A percentile compares a stretch with the other conserved stretches of the same genome.
phyloP scores from a whole-genome alignment of 139 green algal species.

The Ettlia oleoabundans region DNA sequence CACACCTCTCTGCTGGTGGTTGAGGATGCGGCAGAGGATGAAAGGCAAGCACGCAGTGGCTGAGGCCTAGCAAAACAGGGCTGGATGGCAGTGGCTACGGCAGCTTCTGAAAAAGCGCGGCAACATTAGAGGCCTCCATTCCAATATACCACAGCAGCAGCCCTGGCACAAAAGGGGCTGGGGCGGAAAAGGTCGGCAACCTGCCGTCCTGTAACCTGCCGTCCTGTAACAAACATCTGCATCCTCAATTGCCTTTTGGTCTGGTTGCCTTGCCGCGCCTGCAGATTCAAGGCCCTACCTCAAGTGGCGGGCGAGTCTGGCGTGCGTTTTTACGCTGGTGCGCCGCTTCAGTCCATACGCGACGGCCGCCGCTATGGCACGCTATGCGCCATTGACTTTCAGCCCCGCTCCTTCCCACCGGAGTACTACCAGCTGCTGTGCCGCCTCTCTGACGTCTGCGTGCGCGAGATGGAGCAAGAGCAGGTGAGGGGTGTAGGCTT shows the following conservation, averaged over 20 bases:
- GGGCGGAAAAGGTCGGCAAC: no score
- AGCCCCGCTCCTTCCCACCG: not conserved
- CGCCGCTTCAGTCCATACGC: not conserved
- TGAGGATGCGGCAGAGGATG: not conserved
- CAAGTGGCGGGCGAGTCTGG: not conserved
- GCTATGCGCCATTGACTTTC: not conserved
- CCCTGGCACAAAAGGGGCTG: no score
- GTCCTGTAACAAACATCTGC: no score
- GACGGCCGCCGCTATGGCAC: not conserved
- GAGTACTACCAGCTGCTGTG: not conserved
- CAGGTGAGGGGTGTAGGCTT: no score
- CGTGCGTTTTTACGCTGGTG: not conserved
- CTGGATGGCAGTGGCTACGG: no score
- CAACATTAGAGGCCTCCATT: no score
- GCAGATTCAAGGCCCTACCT: not conserved
- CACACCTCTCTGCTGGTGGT: not conserved
- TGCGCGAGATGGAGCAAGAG: not conserved
- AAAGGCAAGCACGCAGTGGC: not conserved
- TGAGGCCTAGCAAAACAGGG: no score
- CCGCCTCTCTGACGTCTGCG: not conserved
- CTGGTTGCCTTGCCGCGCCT: no score
- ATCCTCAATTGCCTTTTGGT: not conserved
- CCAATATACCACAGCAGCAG: not conserved
- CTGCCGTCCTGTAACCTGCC: no score
- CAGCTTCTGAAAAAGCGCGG: no score